Percentiles rank a stretch among this genome's conserved stretches.
phyloP scores from a whole-genome alignment of 2,329 filamentous ascomycete species.

The Paecilomyces dactylethromorphus region DNA sequence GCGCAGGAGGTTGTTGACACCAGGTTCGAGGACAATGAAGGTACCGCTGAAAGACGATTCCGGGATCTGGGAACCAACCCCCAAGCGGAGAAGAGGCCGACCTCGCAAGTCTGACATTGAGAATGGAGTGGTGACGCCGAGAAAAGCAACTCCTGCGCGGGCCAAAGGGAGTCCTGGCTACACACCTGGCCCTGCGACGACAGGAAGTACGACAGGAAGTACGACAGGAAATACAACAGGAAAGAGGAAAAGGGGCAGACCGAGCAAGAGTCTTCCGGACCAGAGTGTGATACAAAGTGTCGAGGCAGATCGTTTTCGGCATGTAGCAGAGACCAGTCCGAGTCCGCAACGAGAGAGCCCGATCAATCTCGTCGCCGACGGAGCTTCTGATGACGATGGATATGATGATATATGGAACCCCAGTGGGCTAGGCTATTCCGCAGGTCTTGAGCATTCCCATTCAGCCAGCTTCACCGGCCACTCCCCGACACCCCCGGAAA shows the following conservation, averaged over 20 bases:
- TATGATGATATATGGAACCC: conserved; percentile 15
- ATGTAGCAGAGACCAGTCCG: conserved; percentile 4
- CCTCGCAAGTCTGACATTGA: conserved; percentile 35
- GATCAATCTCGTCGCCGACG: conserved; percentile 23
- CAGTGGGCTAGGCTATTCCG: conserved; percentile 13
- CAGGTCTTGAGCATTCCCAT: conserved; percentile 6
- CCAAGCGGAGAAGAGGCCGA: conserved; percentile 35
- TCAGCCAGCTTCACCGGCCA: neutral
- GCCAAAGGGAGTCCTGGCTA: conserved; percentile 25
- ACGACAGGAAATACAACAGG: conserved; percentile 15
- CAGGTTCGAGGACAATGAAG: conserved; percentile 31
- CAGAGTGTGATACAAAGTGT: conserved; percentile 11
- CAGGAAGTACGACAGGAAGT: conserved; percentile 15
- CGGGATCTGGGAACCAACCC: conserved; percentile 26
- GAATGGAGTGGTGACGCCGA: conserved; percentile 27
- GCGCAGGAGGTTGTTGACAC: conserved; percentile 22
- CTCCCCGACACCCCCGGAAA: neutral
- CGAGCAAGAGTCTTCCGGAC: conserved; percentile 26
- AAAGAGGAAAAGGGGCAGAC: conserved; percentile 31
- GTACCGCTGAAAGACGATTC: conserved; percentile 35
- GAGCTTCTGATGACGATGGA: conserved; percentile 13
- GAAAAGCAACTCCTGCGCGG: conserved; percentile 22
- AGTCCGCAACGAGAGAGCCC: conserved; percentile 10
- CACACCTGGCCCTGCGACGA: conserved; percentile 22
- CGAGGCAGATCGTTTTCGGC: conserved; percentile 16